A percentile compares a stretch with the other conserved stretches of the same genome.
Evolutionary conservation across 345 rosid genomes (phyloP).

Genomic region (Raphanus sativus): DNA sequence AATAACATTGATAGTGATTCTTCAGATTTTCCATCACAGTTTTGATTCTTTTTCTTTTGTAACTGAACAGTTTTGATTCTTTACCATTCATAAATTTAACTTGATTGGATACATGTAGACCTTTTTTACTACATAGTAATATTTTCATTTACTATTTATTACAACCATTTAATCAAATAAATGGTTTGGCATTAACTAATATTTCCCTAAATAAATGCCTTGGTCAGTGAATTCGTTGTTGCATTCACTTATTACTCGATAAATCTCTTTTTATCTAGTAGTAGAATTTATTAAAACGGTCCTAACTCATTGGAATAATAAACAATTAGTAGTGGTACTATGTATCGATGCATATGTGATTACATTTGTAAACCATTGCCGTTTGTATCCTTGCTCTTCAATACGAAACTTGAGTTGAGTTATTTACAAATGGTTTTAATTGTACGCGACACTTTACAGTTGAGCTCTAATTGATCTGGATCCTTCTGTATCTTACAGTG

Average conservation of each 20-base stretch:
- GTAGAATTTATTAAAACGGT: constrained; percentile 26
- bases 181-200: background rate
- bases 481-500: background rate
- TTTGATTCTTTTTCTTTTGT: no score
- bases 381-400: background rate
- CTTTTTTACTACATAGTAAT: no score
- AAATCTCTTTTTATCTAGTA: background rate
- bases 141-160: no score
- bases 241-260: constrained; percentile 20
- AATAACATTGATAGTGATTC: no score
- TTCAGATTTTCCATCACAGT: no score
- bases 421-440: background rate
- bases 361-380: background rate
- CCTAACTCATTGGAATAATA: constrained; percentile 20
- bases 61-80: no score
- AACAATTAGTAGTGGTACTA: background rate
- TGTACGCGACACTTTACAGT: background rate
- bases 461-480: background rate
- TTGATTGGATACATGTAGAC: no score
- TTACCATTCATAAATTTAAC: no score
- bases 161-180: background rate
- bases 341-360: background rate
- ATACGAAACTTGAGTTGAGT: background rate
- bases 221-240: constrained; percentile 10
- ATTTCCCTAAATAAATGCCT: background rate